These are phyloP conservation scores for Sporothrix inflata DNA, from an alignment of 2,329 filamentous ascomycete species.

Conservation along the genomic window DNA sequence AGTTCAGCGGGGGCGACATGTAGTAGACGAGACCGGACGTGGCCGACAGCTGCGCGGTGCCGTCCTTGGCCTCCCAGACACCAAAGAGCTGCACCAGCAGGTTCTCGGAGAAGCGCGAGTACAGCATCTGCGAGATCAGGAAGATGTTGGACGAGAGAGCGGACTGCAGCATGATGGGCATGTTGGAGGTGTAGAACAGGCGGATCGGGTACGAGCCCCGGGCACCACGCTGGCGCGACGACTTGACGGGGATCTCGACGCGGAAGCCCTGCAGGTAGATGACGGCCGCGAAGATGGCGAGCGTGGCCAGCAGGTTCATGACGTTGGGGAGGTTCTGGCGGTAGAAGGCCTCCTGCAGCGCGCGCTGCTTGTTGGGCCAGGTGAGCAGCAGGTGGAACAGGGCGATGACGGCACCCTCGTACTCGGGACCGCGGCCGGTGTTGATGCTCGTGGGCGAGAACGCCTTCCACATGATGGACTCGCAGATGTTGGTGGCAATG, in stretches of 20 bases:
- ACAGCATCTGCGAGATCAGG: conserved; percentile 98
- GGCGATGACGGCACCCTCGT: conserved; percentile 96
- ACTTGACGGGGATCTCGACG: conserved; percentile 99
- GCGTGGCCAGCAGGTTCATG: conserved; percentile 95
- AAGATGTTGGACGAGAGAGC: conserved; percentile 99
- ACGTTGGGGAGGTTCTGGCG: conserved; percentile 99
- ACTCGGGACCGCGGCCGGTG: conserved; percentile 97
- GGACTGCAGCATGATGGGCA: conserved; percentile 99
- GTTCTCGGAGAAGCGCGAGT: conserved; percentile 98
- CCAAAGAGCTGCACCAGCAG: conserved; percentile 95
- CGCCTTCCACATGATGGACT: conserved; percentile 99
- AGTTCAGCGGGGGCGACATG: conserved; percentile 98
- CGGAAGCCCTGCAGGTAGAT: conserved; percentile 99
- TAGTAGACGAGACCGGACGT: conserved; percentile 96
- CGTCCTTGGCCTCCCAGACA: conserved; percentile 97
- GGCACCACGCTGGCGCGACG: conserved; percentile 96
- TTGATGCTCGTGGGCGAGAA: conserved; percentile 99
- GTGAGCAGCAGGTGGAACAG: conserved; percentile 97
- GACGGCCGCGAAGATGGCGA: conserved; percentile 91
- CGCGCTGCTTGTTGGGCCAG: conserved; percentile 99
- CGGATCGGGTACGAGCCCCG: conserved; percentile 97
- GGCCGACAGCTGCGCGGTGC: conserved; percentile 92
- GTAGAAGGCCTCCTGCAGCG: conserved; percentile 98
- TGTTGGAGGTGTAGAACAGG: conserved; percentile 99
- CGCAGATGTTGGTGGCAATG: conserved; percentile 99